These are phyloP conservation scores for Chalciporus sphaerocephalus DNA, from an alignment of 768 basidiomycete species.

Conservation along the genomic window DNA sequence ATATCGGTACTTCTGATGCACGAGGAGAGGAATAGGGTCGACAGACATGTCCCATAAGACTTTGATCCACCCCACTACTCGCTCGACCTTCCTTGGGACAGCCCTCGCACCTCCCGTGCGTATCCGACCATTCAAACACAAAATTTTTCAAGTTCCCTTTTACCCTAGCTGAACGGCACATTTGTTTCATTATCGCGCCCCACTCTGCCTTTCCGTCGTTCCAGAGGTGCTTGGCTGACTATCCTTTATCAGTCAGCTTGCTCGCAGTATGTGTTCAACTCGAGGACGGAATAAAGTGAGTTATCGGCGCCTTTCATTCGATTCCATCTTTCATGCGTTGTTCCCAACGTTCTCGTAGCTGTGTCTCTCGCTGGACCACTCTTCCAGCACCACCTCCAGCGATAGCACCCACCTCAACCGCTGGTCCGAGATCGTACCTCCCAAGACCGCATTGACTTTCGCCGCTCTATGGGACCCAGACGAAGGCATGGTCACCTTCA, in stretches of 20 bases:
- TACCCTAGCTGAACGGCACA: background rate
- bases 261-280: conserved; percentile 13
- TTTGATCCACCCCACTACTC: conserved; percentile 4
- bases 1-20: conserved; percentile 26
- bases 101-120: conserved; percentile 13
- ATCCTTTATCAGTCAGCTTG: background rate
- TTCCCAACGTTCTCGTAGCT: conserved; percentile 8
- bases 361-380: conserved; percentile 23
- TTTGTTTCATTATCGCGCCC: too few relatives aligned
- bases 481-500: conserved; percentile 55
- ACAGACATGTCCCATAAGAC: conserved; percentile 23
- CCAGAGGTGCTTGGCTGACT: too few relatives aligned
- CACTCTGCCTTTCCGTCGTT: too few relatives aligned
- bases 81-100: conserved; percentile 5
- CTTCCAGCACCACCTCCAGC: conserved; percentile 8
- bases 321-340: background rate
- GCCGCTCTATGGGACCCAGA: conserved; percentile 58
- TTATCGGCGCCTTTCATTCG: background rate
- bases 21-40: conserved; percentile 13
- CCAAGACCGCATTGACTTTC: conserved; percentile 53
- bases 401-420: conserved; percentile 26
- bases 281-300: conserved; percentile 24
- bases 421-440: conserved; percentile 57
- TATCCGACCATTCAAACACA: conserved; percentile 23
- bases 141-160: conserved; percentile 8